Conservation (phyloP, 495 filamentous ascomycete genomes). For the Xylaria curta region DNA sequence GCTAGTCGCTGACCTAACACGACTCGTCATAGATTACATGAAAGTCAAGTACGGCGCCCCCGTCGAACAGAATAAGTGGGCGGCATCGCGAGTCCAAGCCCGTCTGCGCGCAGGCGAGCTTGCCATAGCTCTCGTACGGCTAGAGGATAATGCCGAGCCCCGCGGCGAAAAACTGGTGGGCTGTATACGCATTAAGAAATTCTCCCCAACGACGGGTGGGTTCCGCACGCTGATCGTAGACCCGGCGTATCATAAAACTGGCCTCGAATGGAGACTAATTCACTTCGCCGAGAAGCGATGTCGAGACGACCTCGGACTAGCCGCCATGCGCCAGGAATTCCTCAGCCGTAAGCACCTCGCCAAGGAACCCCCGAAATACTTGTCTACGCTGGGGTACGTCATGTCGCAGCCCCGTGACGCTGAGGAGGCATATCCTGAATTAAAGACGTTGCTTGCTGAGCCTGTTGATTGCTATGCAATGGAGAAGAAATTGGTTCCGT, state of each 20-base stretch:
- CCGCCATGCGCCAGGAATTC: constrained; percentile 29
- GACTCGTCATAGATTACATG: constrained; percentile 11
- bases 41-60: constrained; percentile 27
- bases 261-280: constrained; percentile 32
- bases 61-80: background rate
- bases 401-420: constrained; percentile 26
- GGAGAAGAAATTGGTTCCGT: constrained; percentile 30
- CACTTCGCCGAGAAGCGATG: constrained; percentile 33
- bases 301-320: constrained; percentile 20
- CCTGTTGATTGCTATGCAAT: constrained; percentile 34
- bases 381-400: constrained; percentile 32
- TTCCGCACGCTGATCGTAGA: constrained; percentile 34
- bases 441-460: constrained; percentile 4
- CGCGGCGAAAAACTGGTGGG: constrained; percentile 19
- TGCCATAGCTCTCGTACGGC: constrained; percentile 26
- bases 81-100: constrained; percentile 23
- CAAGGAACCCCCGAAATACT: constrained; percentile 31
- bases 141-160: background rate
- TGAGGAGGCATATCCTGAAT: background rate
- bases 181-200: constrained; percentile 29
- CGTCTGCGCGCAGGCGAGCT: constrained; percentile 30
- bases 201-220: constrained; percentile 22
- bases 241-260: constrained; percentile 25
- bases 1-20: constrained; percentile 18
- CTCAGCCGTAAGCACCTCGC: constrained; percentile 33